These are phyloP conservation scores for Spathaspora hagerdaliae DNA, from an alignment of 805 yeast genomes.

Conservation along the genomic window DNA sequence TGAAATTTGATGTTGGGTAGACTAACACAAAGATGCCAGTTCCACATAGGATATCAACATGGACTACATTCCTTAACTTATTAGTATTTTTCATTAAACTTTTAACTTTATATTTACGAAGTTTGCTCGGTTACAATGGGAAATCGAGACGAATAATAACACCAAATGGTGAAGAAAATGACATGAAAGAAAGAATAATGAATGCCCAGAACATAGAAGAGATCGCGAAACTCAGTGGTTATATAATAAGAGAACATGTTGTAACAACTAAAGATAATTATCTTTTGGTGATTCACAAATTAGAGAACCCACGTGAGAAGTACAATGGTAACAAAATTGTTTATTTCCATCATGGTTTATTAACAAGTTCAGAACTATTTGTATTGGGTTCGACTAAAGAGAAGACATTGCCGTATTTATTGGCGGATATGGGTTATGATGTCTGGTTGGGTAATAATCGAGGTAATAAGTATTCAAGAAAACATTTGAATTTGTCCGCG, in stretches of 20 bases:
- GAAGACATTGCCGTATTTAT: slow-evolving; percentile 19
- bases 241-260: slow-evolving; percentile 24
- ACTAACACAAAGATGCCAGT: slow-evolving; percentile 3
- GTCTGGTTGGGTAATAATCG: slow-evolving; percentile 25
- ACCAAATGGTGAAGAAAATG: not conserved
- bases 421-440: slow-evolving; percentile 20
- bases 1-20: not conserved
- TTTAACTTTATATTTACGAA: not conserved
- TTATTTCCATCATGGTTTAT: slow-evolving; percentile 30
- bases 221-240: slow-evolving; percentile 20
- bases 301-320: slow-evolving; percentile 11
- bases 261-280: slow-evolving; percentile 26
- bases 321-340: slow-evolving; percentile 11
- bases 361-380: slow-evolving; percentile 36
- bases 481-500: slow-evolving; percentile 22
- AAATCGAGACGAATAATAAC: not conserved
- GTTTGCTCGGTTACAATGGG: not conserved
- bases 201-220: slow-evolving; percentile 16
- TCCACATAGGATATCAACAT: slow-evolving; percentile 4
- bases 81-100: slow-evolving; percentile 2
- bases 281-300: slow-evolving; percentile 24
- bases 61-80: slow-evolving; percentile 3
- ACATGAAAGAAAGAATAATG: slow-evolving; percentile 1
- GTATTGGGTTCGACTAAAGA: slow-evolving; percentile 19
- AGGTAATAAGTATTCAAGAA: slow-evolving; percentile 27